Evolutionary conservation across 805 yeast species (phyloP), one percentile per base, ranked within the genome.

Genomic region (Debaryomyces maramus): DNA sequence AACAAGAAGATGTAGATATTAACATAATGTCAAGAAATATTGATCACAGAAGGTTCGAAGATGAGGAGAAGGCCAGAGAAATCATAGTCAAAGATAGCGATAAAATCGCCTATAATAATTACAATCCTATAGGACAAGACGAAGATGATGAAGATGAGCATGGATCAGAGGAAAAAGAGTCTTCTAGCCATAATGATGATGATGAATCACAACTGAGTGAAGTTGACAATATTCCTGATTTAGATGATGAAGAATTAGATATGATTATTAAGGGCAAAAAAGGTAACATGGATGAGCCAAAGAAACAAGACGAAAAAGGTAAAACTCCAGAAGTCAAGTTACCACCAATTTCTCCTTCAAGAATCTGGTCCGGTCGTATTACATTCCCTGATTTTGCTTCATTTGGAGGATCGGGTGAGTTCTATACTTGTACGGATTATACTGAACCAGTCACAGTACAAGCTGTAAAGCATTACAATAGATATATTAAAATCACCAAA

Each of bases 331-430:
- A 34, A 15, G 17, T 16, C 5, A 24, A 11, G 23, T 15, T 41
- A 20, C 48, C 53, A 6, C 34, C 45, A 3, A 17, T 40, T 2
- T 18, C 32, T 6, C 23, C 50, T 5, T 30, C 46, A 5, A 21
- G 41, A 36, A 54, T 72, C 14, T 82, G 80, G 83, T 39, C 56
- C 5, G 83, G 85, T 1, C 60, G 55, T 14, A 60, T 78, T 1
- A 56, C 64, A 3, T 77, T 78, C 61, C 74, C 78, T 4, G 77
- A 77, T 14, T 67, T 76, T 39, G 70, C 77, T 1, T 58, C 65
- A 16, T 74, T 78, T 45, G 52, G 60, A 4, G 75, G 58, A 3
- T 42, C 55, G 14, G 64, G 63, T 0, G 65, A 64, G n/a, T 63
- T 63, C 33, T 65, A 67, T 38, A 52, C 74, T 15, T 61, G 72